phyloP scores from a whole-genome alignment of 306 rosid species.

The Prinsepia uniflora region DNA sequence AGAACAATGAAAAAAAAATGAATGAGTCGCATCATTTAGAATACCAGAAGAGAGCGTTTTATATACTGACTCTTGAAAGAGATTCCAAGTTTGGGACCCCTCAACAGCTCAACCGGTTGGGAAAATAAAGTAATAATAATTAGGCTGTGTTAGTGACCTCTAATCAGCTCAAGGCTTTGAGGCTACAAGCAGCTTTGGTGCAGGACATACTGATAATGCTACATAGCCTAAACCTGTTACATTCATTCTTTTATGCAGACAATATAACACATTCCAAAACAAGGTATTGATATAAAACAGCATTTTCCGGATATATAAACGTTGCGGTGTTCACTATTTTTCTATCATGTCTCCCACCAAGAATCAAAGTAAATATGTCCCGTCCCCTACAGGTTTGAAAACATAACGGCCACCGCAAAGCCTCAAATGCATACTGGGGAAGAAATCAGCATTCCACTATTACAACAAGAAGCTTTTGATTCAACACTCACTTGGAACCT shows the following conservation, averaged over 20 bases:
- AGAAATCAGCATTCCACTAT: background rate
- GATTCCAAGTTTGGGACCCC: too few species aligned
- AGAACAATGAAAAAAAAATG: too few species aligned
- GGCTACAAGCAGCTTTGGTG: too few species aligned
- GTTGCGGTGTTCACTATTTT: background rate
- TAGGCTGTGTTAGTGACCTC: too few species aligned
- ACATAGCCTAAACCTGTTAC: too few species aligned
- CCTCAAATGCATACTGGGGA: background rate
- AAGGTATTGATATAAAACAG: background rate
- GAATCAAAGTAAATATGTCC: background rate
- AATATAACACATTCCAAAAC: background rate
- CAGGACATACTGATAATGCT: too few species aligned
- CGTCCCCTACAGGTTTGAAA: background rate
- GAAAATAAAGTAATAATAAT: too few species aligned
- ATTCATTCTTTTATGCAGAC: background rate
- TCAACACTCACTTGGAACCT: slow-evolving; percentile 72
- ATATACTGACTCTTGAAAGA: too few species aligned
- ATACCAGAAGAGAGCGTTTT: too few species aligned
- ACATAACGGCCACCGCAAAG: background rate
- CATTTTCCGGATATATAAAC: background rate
- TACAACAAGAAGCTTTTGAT: background rate
- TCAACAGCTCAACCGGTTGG: too few species aligned
- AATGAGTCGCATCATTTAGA: too few species aligned
- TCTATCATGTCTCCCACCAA: background rate
- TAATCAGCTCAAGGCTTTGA: too few species aligned